These are phyloP conservation scores for Scutellaria minor DNA, from an alignment of 257 asterid genomes.

Conservation along the genomic window DNA sequence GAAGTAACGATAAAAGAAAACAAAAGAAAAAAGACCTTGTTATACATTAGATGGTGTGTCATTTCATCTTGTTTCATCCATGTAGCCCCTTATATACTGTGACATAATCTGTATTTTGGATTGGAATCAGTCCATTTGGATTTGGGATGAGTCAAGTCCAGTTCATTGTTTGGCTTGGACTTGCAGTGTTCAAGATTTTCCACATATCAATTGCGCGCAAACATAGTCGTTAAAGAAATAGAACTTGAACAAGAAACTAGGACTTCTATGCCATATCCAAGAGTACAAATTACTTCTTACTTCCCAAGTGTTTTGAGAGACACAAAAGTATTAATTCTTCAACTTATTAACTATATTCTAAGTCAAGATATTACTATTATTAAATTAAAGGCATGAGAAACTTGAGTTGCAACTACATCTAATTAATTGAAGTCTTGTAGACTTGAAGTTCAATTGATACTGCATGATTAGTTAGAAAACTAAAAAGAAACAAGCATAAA, in stretches of 20 bases:
- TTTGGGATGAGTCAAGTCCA: too few relatives aligned
- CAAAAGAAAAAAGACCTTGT: not conserved
- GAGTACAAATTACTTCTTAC: not conserved
- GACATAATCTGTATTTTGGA: too few relatives aligned
- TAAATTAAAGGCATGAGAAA: constrained; percentile 1
- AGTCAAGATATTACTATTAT: not conserved
- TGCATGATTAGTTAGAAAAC: not conserved
- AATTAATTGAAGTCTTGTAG: not conserved
- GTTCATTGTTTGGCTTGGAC: too few relatives aligned
- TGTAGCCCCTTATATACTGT: too few relatives aligned
- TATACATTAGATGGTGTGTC: not conserved
- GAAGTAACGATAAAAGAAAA: constrained; percentile 3
- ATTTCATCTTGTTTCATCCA: not conserved
- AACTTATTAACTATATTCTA: not conserved
- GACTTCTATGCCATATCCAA: not conserved
- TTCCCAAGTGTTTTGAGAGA: not conserved
- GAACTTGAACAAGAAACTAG: not conserved
- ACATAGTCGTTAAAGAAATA: not conserved
- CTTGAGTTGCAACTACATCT: not conserved
- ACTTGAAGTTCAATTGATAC: constrained; percentile 1
- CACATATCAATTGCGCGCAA: not conserved
- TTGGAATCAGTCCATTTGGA: too few relatives aligned
- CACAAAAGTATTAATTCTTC: not conserved
- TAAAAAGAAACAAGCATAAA: not conserved
- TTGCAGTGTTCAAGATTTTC: too few relatives aligned